Evolutionary conservation across 257 asterid species (phyloP).

Genomic region (Solanum dulcamara): DNA sequence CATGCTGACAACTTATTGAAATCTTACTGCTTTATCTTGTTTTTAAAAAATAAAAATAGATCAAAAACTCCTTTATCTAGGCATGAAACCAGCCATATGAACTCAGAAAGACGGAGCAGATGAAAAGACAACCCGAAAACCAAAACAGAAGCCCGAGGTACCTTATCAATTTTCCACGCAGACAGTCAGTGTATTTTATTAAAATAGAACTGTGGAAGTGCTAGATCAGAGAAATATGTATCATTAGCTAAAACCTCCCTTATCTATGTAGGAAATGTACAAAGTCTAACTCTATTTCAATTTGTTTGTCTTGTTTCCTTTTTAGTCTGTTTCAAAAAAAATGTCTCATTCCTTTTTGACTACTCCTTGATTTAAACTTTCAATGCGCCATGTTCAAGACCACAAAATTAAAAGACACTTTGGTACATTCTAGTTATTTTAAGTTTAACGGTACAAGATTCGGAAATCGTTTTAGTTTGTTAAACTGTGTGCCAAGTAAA

Average conservation of each 20-base stretch:
- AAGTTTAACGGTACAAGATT: background rate
- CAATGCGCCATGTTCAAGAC: background rate
- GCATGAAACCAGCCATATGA: background rate
- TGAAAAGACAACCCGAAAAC: background rate
- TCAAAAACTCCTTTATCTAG: background rate
- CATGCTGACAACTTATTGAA: background rate
- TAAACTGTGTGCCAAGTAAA: too few species aligned
- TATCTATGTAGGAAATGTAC: background rate
- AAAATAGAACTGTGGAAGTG: background rate
- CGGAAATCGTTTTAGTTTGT: too few species aligned
- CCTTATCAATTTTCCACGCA: background rate
- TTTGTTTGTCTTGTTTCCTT: too few species aligned
- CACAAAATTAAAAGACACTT: background rate
- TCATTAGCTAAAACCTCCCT: too few species aligned
- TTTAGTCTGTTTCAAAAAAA: too few species aligned
- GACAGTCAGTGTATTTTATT: background rate
- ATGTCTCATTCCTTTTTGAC: background rate
- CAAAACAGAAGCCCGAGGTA: background rate
- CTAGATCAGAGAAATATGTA: background rate
- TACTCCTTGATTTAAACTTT: background rate
- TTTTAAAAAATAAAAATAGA: background rate
- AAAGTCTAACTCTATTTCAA: background rate
- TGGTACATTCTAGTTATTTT: background rate
- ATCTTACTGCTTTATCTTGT: background rate
- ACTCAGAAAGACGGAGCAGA: background rate